Conservation (phyloP, 805 yeast genomes). For the Teunomyces pallodes region DNA sequence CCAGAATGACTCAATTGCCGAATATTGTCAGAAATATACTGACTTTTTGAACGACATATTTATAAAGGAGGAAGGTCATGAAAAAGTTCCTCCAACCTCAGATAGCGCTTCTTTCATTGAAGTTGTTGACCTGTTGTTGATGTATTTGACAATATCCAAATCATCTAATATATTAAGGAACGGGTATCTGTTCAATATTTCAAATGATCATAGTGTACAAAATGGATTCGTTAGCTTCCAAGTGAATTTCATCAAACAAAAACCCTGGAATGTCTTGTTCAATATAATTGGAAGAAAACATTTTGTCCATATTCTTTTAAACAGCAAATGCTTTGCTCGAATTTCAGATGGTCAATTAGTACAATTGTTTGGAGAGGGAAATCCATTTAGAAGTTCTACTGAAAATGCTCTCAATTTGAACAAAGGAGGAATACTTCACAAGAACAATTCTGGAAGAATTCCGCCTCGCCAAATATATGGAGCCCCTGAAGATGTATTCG, state of each 20-base stretch:
- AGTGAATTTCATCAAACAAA: conserved; percentile 39
- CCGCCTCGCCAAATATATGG: background rate
- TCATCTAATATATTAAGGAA: conserved; percentile 36
- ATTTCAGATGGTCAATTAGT: conserved; percentile 11
- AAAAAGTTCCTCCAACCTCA: background rate
- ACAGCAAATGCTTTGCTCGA: conserved; percentile 27
- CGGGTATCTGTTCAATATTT: conserved; percentile 33
- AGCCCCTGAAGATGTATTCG: background rate
- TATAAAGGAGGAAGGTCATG: background rate
- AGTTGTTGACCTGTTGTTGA: conserved; percentile 42
- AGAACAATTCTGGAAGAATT: conserved; percentile 7
- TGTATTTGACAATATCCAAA: conserved; percentile 24
- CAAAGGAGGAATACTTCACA: conserved; percentile 23
- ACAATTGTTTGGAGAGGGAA: conserved; percentile 25
- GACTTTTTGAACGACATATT: background rate
- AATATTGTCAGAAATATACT: background rate
- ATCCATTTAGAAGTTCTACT: background rate
- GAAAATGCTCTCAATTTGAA: conserved; percentile 5
- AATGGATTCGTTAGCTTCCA: conserved; percentile 21
- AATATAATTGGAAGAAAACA: conserved; percentile 33
- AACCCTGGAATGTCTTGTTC: conserved; percentile 44
- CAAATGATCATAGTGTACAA: background rate
- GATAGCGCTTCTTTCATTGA: conserved; percentile 13
- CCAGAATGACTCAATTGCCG: background rate
- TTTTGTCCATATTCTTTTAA: conserved; percentile 41